phyloP scores from a whole-genome alignment of 1,284 basidiomycete genomes.

The Exsudoporus floridanus region DNA sequence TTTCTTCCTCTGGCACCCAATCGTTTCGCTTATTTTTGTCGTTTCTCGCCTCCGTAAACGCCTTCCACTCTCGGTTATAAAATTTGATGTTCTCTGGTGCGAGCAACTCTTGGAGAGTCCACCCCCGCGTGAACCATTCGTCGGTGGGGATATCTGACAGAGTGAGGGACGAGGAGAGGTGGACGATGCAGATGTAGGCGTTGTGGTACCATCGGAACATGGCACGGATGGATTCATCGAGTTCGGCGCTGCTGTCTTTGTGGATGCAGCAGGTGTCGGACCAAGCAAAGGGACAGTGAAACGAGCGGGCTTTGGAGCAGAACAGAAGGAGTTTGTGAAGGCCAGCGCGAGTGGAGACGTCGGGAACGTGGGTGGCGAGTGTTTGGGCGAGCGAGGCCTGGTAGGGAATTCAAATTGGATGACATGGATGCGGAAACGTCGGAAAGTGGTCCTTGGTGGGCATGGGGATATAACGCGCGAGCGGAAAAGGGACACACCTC shows the following conservation, averaged over 20 bases:
- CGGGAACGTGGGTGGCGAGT: not conserved
- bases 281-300: constrained; percentile 10
- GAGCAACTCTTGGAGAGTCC: constrained; percentile 16
- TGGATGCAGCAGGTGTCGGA: constrained; percentile 13
- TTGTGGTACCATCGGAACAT: constrained; percentile 18
- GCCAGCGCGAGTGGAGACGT: not conserved
- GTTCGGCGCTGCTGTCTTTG: constrained; percentile 12
- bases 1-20: not conserved
- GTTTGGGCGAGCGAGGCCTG: not conserved
- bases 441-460: not conserved
- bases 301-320: constrained; percentile 11
- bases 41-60: constrained; percentile 1
- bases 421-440: not conserved
- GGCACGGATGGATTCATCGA: constrained; percentile 17
- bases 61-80: constrained; percentile 5
- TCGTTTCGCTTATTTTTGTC: constrained; percentile 5
- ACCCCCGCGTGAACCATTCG: constrained; percentile 11
- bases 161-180: constrained; percentile 6
- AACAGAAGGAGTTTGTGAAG: constrained; percentile 9
- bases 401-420: not conserved
- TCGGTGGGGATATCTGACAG: constrained; percentile 1
- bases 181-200: constrained; percentile 10
- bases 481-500: not conserved
- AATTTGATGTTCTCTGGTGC: constrained; percentile 7
- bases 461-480: not conserved